Evolutionary conservation across 2,329 filamentous ascomycete genomes (phyloP).

Genomic region (Bretziella fagacearum): DNA sequence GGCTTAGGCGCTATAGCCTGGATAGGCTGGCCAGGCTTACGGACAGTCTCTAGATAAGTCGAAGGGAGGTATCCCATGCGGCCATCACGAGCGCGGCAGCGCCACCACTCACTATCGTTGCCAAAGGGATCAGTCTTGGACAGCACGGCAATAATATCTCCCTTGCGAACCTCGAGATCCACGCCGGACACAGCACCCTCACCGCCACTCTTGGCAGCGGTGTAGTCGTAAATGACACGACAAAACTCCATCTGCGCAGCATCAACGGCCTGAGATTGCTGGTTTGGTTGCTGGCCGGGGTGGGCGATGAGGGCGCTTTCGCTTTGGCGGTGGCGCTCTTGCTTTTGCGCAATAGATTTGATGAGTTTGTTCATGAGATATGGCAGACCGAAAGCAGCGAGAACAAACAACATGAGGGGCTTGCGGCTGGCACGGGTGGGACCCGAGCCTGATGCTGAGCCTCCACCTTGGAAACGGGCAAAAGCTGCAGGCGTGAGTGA

Average conservation of each 20-base stretch:
- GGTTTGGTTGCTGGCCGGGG: conserved; percentile 30
- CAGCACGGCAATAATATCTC: conserved; percentile 85
- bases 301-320: conserved; percentile 25
- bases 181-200: conserved; percentile 44
- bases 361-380: conserved; percentile 97
- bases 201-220: conserved; percentile 49
- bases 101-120: conserved; percentile 92
- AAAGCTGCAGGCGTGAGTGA: conserved; percentile 83
- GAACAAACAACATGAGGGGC: conserved; percentile 86
- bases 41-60: conserved; percentile 68
- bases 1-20: conserved; percentile 35
- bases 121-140: conserved; percentile 85
- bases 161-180: conserved; percentile 84
- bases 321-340: conserved; percentile 41
- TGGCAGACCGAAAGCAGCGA: conserved; percentile 85
- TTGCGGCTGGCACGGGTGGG: conserved; percentile 70
- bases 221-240: conserved; percentile 85
- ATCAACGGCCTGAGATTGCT: conserved; percentile 46
- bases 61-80: conserved; percentile 81
- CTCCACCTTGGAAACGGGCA: conserved; percentile 66
- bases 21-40: conserved; percentile 27
- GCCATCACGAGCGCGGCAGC: conserved; percentile 77
- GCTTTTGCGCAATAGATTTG: conserved; percentile 61
- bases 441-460: conserved; percentile 38
- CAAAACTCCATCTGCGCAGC: conserved; percentile 92